Percentiles rank a stretch among this genome's conserved stretches.
Evolutionary conservation across 176 grass and related monocot genomes (phyloP).

Genomic region (Olyra latifolia): DNA sequence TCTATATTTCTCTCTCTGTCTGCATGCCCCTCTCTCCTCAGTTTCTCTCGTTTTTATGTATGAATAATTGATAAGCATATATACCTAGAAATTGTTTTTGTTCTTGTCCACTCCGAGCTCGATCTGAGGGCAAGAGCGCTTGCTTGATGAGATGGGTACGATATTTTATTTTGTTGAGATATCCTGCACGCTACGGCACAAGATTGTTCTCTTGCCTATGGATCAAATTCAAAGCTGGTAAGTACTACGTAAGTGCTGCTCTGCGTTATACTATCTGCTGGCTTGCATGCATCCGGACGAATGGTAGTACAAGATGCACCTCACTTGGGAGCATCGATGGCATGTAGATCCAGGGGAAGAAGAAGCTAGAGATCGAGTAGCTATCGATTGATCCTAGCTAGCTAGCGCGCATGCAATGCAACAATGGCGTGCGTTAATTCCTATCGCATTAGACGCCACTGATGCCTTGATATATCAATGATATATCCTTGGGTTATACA

Average conservation of each 20-base stretch:
- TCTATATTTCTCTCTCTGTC: neutral
- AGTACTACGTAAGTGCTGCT: neutral
- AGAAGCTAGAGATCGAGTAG: neutral
- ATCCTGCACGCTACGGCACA: slow-evolving; percentile 28
- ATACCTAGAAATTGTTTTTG: neutral
- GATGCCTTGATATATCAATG: too few species aligned
- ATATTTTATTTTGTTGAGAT: slow-evolving; percentile 20
- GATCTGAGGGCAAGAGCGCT: neutral
- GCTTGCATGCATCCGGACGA: slow-evolving; percentile 27
- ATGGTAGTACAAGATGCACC: slow-evolving; percentile 23
- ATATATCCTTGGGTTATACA: neutral
- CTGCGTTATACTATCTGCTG: neutral
- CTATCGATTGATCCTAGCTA: neutral
- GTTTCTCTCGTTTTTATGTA: neutral
- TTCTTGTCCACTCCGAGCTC: slow-evolving; percentile 12
- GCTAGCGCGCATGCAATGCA: neutral
- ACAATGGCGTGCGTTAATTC: neutral
- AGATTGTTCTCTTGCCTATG: slow-evolving; percentile 15
- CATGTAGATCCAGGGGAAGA: neutral
- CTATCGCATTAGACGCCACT: neutral
- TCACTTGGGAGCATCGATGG: slow-evolving; percentile 28
- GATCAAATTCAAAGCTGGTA: neutral
- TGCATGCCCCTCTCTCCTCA: neutral
- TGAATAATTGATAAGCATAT: neutral
- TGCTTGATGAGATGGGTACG: slow-evolving; percentile 22